These are phyloP conservation scores for Clitoria ternatea DNA, from an alignment of 306 rosid genomes.

Conservation along the genomic window DNA sequence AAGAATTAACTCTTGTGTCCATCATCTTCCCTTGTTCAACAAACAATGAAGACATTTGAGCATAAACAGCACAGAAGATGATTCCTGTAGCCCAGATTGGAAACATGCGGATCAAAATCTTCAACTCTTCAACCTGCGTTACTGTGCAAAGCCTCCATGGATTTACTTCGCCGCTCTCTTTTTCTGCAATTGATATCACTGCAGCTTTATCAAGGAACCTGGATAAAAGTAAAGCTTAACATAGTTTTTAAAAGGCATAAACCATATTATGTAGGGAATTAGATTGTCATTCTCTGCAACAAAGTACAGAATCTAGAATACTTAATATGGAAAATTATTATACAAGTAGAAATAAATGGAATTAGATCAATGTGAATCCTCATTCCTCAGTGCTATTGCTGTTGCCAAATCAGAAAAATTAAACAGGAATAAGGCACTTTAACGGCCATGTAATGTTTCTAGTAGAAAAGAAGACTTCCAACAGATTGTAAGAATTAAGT, in stretches of 20 bases:
- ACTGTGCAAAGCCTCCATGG: conserved; percentile 88
- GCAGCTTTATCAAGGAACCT: conserved; percentile 88
- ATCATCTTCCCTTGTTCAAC: conserved; percentile 87
- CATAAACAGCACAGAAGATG: conserved; percentile 73
- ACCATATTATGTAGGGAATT: not conserved
- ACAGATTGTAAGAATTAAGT: no score
- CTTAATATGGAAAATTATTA: not conserved
- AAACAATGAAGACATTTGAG: conserved; percentile 91
- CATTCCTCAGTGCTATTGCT: not conserved
- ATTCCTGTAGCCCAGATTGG: conserved; percentile 91
- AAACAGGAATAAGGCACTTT: no score
- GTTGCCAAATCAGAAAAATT: not conserved
- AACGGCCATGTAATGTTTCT: no score
- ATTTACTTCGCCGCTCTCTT: conserved; percentile 42
- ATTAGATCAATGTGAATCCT: not conserved
- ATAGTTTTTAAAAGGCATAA: conserved; percentile 19
- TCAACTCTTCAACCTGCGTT: conserved; percentile 90
- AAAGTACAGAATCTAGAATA: not conserved
- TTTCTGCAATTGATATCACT: conserved; percentile 51
- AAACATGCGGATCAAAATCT: conserved; percentile 78
- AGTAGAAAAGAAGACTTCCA: no score
- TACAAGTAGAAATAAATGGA: not conserved
- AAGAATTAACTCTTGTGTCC: conserved; percentile 68
- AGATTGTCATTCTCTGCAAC: not conserved
- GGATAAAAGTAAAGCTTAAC: not conserved